Percentiles rank a stretch among this genome's conserved stretches.
phyloP scores from a whole-genome alignment of 352 stramenopile species.

The Phytophthora europaea region DNA sequence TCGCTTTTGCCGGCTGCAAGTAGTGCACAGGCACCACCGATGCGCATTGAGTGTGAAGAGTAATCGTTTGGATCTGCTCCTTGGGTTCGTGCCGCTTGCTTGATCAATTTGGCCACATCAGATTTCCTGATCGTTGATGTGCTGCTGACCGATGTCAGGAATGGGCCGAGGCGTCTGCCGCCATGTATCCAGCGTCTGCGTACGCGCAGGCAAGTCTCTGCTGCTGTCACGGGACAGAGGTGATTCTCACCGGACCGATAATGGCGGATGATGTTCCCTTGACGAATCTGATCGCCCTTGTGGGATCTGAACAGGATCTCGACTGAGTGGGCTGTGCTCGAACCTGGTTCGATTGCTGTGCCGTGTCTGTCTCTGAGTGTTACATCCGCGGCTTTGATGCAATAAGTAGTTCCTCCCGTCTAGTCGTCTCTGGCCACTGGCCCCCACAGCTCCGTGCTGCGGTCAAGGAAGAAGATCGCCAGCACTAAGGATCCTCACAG shows the following conservation, averaged over 20 bases:
- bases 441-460: constrained; percentile 35
- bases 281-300: constrained; percentile 9
- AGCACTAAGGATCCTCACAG: constrained; percentile 35
- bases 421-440: background rate
- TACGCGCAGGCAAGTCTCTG: background rate
- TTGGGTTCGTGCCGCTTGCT: constrained; percentile 18
- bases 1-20: constrained; percentile 38
- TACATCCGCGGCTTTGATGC: constrained; percentile 7
- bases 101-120: constrained; percentile 20
- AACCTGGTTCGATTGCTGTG: background rate
- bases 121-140: constrained; percentile 8
- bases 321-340: background rate
- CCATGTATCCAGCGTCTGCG: background rate
- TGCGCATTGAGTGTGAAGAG: constrained; percentile 21
- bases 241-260: constrained; percentile 11
- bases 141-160: background rate
- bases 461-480: constrained; percentile 34
- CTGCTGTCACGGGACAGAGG: constrained; percentile 21
- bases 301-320: constrained; percentile 17
- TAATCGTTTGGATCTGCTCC: background rate
- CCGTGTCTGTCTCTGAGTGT: constrained; percentile 3
- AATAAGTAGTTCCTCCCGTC: background rate
- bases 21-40: constrained; percentile 31
- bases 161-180: background rate
- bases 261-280: constrained; percentile 20